Base-by-base conservation (phyloP, 148 eudicot genomes). In the Vaccinium darrowii region DNA sequence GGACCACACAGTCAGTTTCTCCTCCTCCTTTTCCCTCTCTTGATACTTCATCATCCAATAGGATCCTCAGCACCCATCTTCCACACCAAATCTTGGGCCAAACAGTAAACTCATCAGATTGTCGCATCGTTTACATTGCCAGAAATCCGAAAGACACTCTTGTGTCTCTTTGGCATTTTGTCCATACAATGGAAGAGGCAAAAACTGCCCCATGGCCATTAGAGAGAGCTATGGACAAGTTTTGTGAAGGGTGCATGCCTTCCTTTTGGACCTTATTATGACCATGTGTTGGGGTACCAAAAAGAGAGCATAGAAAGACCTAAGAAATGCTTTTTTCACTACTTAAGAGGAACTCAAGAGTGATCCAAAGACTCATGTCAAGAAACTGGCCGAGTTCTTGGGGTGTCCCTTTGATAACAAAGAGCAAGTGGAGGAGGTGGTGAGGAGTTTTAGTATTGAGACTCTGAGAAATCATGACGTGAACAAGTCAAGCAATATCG, bases 21-120 rank as follows among this genome's bases (percentile, higher is more conserved):
- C 65, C 65, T 19, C n/a, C 8, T 58, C 9, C 6, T 18, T 18
- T 18, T 19, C 23, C n/a, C n/a, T 58, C n/a, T 58, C n/a, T 19
- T 19, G n/a, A 19, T 1, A 5, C 8, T 58, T 58, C 65, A 58
- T 80, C 91, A 87, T 39, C 25, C 56, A 21, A 16, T 23, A 82
- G 89, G 63, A 81, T 85, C 25, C 51, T 89, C 8, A 65, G 39
- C 50, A 89, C 89, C 25, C 91, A 89, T 65, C 77, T 85, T 1
- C 86, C 91, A 13, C 80, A 85, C n/a, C 87, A 87, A 57, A 56
- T 87, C 30, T 18, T 58, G n/a, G 19, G 65, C 9, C 0, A 19
- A 58, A 58, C 1, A 19, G 8, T 16, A 3, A 57, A 57, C 62
- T 58, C 65, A 18, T 58, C 65, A 58, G 65, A 19, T 58, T 58